A percentile compares a stretch with the other conserved stretches of the same genome.
Conservation (phyloP, 306 rosid genomes). For the Cucumis sativus region DNA sequence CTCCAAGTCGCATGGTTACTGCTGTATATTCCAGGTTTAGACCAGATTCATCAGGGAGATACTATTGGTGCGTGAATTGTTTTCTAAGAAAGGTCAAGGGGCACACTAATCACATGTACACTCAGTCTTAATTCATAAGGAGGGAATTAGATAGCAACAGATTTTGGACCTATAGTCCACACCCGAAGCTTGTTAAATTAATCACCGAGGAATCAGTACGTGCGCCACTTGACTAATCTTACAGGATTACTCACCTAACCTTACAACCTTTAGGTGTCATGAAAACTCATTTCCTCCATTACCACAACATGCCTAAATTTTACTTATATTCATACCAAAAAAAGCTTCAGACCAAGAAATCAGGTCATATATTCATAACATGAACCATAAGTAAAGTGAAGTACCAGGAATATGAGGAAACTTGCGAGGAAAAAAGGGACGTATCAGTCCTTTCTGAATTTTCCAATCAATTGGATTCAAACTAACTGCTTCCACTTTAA, state of each 20-base stretch:
- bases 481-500: slow-evolving; percentile 49
- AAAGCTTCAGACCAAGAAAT: background rate
- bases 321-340: background rate
- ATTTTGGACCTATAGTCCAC: background rate
- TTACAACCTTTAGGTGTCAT: too few relatives aligned
- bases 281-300: background rate
- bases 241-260: too few relatives aligned
- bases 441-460: slow-evolving; percentile 41
- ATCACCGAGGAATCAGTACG: background rate
- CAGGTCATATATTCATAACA: background rate
- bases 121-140: background rate
- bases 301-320: background rate
- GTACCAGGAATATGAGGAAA: slow-evolving; percentile 60
- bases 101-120: background rate
- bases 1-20: background rate
- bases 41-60: background rate
- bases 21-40: background rate
- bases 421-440: slow-evolving; percentile 32
- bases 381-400: background rate
- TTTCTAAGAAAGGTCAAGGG: background rate
- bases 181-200: background rate
- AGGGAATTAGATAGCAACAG: background rate
- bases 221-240: too few relatives aligned
- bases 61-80: background rate
- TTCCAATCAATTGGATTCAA: slow-evolving; percentile 68